Percentiles rank a stretch among this genome's conserved stretches.
Conservation (phyloP, 371 early-diverging fungal species). For the Mucor lusitanicus region DNA sequence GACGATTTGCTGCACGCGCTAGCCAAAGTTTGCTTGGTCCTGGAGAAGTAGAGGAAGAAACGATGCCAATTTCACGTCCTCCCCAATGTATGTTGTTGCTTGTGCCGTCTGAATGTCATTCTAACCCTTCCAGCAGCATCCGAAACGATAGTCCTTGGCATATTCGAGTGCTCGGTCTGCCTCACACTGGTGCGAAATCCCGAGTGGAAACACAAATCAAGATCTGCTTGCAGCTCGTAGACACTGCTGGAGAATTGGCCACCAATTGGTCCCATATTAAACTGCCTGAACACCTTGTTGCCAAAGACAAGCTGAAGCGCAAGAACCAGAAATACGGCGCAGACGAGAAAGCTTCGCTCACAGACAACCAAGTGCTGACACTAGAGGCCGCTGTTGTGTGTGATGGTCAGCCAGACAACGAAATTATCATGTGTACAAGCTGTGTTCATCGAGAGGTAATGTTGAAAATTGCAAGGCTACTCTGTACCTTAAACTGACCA, state of each 20-base stretch:
- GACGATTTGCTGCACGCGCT: background rate
- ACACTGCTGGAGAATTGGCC: slow-evolving; percentile 61
- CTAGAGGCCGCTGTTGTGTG: slow-evolving; percentile 76
- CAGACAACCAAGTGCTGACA: slow-evolving; percentile 37
- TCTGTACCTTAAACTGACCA: background rate
- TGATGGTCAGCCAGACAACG: slow-evolving; percentile 69
- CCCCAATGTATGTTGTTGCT: slow-evolving; percentile 31
- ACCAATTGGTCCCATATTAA: slow-evolving; percentile 70
- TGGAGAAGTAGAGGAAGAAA: slow-evolving; percentile 15
- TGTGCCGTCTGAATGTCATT: background rate
- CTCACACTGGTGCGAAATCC: slow-evolving; percentile 73
- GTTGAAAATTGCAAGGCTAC: background rate
- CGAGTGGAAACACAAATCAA: slow-evolving; percentile 87
- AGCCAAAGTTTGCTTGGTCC: slow-evolving; percentile 46
- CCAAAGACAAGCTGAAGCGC: slow-evolving; percentile 62
- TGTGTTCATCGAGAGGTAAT: slow-evolving; percentile 75
- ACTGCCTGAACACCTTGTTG: slow-evolving; percentile 72
- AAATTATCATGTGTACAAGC: slow-evolving; percentile 71
- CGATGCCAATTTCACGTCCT: slow-evolving; percentile 23
- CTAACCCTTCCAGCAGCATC: slow-evolving; percentile 8
- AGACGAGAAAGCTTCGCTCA: slow-evolving; percentile 35
- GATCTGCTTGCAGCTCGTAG: slow-evolving; percentile 70
- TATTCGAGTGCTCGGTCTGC: slow-evolving; percentile 69
- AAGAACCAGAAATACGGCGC: slow-evolving; percentile 37
- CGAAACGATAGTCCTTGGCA: slow-evolving; percentile 41